Percentiles rank a stretch among this genome's conserved stretches.
Evolutionary conservation across 164 flowering plant species (phyloP).

Genomic region (Annona squamosa): DNA sequence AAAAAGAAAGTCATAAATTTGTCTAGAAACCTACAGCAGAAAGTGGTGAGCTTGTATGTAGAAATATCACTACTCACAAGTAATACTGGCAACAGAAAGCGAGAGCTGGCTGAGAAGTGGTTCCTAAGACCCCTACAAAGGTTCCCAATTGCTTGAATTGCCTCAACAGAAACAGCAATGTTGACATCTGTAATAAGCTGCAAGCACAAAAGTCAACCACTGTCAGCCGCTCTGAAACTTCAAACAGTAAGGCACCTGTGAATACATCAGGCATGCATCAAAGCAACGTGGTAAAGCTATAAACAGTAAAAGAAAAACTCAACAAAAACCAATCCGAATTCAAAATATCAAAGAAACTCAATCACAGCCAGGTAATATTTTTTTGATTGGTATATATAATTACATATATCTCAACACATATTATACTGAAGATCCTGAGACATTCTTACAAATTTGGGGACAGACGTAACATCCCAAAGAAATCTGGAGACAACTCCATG

Average conservation of each 20-base stretch:
- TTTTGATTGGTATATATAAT: no score
- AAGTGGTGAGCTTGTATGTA: neutral
- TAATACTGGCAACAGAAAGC: conserved; percentile 75
- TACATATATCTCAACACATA: no score
- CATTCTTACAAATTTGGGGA: no score
- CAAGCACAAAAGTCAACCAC: conserved; percentile 10
- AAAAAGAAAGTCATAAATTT: conserved; percentile 3
- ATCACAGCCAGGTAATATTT: no score
- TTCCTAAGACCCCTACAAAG: conserved; percentile 81
- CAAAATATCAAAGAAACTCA: no score
- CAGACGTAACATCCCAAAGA: no score
- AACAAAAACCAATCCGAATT: no score
- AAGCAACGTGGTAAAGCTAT: neutral
- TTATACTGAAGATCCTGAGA: no score
- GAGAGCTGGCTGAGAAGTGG: conserved; percentile 77
- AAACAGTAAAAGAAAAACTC: neutral
- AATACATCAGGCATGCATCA: neutral
- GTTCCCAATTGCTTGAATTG: conserved; percentile 94
- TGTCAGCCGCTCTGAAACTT: neutral
- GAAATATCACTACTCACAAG: conserved; percentile 51
- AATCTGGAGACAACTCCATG: no score
- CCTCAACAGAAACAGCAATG: conserved; percentile 96
- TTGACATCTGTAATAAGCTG: conserved; percentile 98
- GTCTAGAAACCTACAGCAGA: neutral
- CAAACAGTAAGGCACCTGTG: neutral